Evolutionary conservation across 2,329 filamentous ascomycete species (phyloP).

Genomic region (Pseudogymnoascus sp.): DNA sequence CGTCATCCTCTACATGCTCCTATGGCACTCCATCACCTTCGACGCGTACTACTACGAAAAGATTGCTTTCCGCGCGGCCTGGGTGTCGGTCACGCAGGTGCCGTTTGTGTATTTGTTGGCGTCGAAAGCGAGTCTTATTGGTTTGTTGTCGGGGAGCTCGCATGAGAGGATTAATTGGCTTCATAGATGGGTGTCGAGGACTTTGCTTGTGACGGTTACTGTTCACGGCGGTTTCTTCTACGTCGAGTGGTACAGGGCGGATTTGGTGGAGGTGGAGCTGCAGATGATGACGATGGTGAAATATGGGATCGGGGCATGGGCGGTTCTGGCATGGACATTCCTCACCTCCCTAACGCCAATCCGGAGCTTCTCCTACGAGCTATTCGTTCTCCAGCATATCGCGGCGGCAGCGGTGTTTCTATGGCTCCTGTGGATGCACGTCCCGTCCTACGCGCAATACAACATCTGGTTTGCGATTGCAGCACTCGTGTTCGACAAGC

Average conservation of each 20-base stretch:
- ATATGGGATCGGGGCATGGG: constrained; percentile 63
- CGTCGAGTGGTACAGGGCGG: constrained; percentile 53
- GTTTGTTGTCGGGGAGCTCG: constrained; percentile 53
- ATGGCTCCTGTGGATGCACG: constrained; percentile 57
- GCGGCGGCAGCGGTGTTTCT: constrained; percentile 54
- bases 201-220: constrained; percentile 60
- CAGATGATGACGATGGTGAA: constrained; percentile 57
- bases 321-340: constrained; percentile 57
- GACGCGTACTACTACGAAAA: constrained; percentile 57
- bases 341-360: constrained; percentile 58
- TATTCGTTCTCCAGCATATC: constrained; percentile 64
- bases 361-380: constrained; percentile 59
- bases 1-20: constrained; percentile 52
- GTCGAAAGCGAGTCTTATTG: constrained; percentile 54
- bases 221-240: constrained; percentile 67
- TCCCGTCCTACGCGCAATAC: constrained; percentile 51
- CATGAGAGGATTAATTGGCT: constrained; percentile 68
- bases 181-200: constrained; percentile 65
- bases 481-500: constrained; percentile 51
- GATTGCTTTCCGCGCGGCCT: constrained; percentile 61
- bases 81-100: constrained; percentile 59
- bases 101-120: constrained; percentile 58
- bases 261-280: constrained; percentile 53
- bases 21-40: constrained; percentile 39
- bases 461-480: constrained; percentile 62